phyloP scores from a whole-genome alignment of 208 protist species.

The Angomonas ambiguus region DNA sequence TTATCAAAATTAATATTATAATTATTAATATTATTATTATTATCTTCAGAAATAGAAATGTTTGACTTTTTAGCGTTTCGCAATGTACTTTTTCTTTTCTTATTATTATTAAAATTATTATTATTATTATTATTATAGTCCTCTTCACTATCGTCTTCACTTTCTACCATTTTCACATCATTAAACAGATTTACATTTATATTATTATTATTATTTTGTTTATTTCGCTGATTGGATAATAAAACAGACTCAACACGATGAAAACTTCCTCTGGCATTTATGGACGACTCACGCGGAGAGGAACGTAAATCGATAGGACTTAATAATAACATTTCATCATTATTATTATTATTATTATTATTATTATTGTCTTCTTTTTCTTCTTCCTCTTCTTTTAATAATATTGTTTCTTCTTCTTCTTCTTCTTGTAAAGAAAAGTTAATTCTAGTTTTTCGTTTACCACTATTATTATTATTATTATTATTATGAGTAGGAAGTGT shows the following conservation, averaged over 20 bases:
- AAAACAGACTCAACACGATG: no score
- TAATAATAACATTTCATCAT: no score
- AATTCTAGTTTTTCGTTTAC: neutral
- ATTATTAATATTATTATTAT: neutral
- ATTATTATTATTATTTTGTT: constrained; percentile 4
- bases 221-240: no score
- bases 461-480: constrained; percentile 1
- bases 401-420: neutral
- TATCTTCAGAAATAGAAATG: neutral
- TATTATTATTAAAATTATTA: no score
- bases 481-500: neutral
- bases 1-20: neutral
- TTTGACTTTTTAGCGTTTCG: neutral
- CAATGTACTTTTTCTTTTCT: neutral
- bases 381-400: neutral
- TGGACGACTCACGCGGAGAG: no score
- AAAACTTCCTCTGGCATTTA: no score
- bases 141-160: no score
- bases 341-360: neutral
- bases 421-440: neutral
- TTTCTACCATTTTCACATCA: no score
- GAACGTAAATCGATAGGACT: no score
- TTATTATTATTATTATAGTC: no score
- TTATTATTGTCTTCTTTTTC: neutral
- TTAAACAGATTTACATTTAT: neutral